These are phyloP conservation scores for Phytophthora pisi DNA, from an alignment of 352 stramenopile species.

Conservation along the genomic window DNA sequence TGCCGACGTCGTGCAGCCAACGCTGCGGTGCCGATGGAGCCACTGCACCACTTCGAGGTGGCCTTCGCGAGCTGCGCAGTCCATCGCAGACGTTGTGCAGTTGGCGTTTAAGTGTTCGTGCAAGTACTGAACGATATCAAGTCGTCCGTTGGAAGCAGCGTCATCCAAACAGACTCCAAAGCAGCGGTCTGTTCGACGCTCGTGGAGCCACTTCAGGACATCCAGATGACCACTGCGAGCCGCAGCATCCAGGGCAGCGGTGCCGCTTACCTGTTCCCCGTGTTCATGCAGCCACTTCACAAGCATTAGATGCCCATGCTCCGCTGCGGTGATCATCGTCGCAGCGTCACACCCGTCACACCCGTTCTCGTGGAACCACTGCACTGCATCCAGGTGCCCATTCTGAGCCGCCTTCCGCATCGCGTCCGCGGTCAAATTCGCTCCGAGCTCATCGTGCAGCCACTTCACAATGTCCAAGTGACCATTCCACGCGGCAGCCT, in stretches of 20 bases:
- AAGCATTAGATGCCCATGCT: slow-evolving; percentile 18
- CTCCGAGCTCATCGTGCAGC: slow-evolving; percentile 17
- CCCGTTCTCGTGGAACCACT: slow-evolving; percentile 30
- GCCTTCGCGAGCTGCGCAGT: slow-evolving; percentile 12
- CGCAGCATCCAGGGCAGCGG: slow-evolving; percentile 14
- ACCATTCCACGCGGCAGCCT: slow-evolving; percentile 22
- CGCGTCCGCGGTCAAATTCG: slow-evolving; percentile 11
- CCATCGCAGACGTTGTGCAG: slow-evolving; percentile 16
- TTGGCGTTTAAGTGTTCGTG: slow-evolving; percentile 4
- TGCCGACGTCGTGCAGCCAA: slow-evolving; percentile 20
- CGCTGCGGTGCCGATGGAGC: slow-evolving; percentile 25
- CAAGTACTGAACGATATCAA: slow-evolving; percentile 15
- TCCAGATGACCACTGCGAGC: slow-evolving; percentile 26
- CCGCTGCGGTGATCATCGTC: slow-evolving; percentile 21
- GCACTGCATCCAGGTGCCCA: slow-evolving; percentile 26
- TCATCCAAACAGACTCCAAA: slow-evolving; percentile 10
- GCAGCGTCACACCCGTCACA: slow-evolving; percentile 18
- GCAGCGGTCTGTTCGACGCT: slow-evolving; percentile 2
- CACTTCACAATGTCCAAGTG: slow-evolving; percentile 31
- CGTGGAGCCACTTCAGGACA: slow-evolving; percentile 22
- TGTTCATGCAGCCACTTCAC: slow-evolving; percentile 31
- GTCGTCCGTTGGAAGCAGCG: slow-evolving; percentile 6
- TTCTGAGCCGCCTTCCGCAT: slow-evolving; percentile 26
- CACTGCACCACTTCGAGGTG: slow-evolving; percentile 24
- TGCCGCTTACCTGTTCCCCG: slow-evolving; percentile 9